Evolutionary conservation across 331 rosid genomes (phyloP).

Genomic region (Malus hybrid): DNA sequence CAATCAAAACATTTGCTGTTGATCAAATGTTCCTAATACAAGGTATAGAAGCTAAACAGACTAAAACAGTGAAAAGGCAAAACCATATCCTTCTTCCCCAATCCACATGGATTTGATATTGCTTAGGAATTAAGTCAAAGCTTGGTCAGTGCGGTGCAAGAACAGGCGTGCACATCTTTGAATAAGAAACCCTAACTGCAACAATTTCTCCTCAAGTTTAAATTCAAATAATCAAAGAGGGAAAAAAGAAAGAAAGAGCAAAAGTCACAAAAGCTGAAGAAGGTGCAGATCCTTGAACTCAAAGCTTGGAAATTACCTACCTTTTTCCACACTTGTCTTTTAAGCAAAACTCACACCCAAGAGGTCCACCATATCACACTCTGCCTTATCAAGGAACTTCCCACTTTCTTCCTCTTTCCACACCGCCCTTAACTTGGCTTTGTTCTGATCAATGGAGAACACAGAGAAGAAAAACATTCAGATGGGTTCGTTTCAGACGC

Average conservation of each 20-base stretch:
- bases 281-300: constrained; percentile 51
- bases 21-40: background rate
- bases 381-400: constrained; percentile 10
- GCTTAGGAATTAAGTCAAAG: constrained; percentile 65
- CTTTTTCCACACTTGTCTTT: constrained; percentile 70
- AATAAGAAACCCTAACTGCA: constrained; percentile 57
- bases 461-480: background rate
- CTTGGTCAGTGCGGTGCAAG: constrained; percentile 7
- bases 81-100: background rate
- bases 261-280: constrained; percentile 9
- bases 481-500: constrained; percentile 73
- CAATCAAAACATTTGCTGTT: background rate
- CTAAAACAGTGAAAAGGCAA: background rate
- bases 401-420: constrained; percentile 21
- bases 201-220: constrained; percentile 11
- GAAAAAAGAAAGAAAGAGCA: background rate
- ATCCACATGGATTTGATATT: background rate
- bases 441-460: constrained; percentile 13
- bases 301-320: constrained; percentile 72
- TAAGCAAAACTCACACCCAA: constrained; percentile 73
- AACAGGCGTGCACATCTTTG: constrained; percentile 9
- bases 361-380: constrained; percentile 27
- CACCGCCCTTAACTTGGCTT: constrained; percentile 11
- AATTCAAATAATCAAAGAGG: constrained; percentile 25
- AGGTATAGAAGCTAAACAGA: background rate